Base-by-base conservation (phyloP, 2,329 filamentous ascomycete species). In the Fusarium setosum region DNA sequence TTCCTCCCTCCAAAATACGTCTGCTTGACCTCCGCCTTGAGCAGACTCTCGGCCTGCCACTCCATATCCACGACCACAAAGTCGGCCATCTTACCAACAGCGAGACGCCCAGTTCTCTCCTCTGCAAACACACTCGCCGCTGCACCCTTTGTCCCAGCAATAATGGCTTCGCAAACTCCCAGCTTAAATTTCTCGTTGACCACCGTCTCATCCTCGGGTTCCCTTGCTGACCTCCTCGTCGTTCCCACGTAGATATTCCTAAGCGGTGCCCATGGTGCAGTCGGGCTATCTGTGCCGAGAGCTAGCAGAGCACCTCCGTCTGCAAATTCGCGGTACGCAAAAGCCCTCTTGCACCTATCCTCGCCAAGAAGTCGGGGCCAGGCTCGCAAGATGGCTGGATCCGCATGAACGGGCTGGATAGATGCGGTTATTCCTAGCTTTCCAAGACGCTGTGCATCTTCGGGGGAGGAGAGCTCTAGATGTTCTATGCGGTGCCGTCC, bases 401-500 rank as follows among this genome's bases (percentile, higher is more conserved):
- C 83, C 2, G 82, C 77, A 60, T 86, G 84, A 4, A 86, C 83
- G 0, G 84, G 82, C 69, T 86, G 83, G 31, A 86, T 77, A 2
- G 82, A 84, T 1, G 84, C 84, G 5, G 83, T 86, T 75, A 89
- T 86, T 35, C 85, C 84, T 8, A 86, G 75, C 34, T 75, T 68
- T 2, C 85, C 86, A 3, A 90, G 79, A 2, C 86, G 77, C 13
- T 74, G 78, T 2, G 84, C 87, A 67, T 89, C 86, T 54, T 79
- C 78, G 1, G 81, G 80, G 0, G 80, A 79, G 0, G 85, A 79
- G 37, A 89, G 79, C 73, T 89, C 87, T 10, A 90, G 77, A 67
- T 90, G 87, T 75, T 90, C 87, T 68, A 89, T 86, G 20, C 87
- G 82, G 59, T 88, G 87, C 4, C 87, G 79, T 21, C 81, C 78